Base-by-base conservation (phyloP, 371 early-diverging fungal species). In the Mortierella sp. region DNA sequence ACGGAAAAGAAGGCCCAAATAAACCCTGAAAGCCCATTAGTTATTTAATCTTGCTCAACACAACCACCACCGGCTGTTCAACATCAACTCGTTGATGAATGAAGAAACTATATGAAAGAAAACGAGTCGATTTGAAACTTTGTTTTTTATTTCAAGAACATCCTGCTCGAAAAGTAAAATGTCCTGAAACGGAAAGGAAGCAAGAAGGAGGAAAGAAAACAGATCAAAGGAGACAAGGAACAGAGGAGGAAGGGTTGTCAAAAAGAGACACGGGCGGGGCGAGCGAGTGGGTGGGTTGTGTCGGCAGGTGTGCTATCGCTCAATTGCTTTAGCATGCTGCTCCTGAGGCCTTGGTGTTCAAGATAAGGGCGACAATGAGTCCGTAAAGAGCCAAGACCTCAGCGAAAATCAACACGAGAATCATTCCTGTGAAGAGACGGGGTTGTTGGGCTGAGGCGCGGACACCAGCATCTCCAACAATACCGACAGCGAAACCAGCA, bases 311-410 rank as follows among this genome's bases (percentile, higher is more conserved):
- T 5, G 46, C 46, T 46, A 46, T 46, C 46, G 13, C 46, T 46
- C 46, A 2, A 5, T 13, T 46, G 46, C 46, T 44, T 61, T 76
- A 81, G 72, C 84, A 83, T 53, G 19, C 28, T 5, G 75, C 51
- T 26, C 34, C 71, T 61, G 80, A 51, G 21, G 93, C 94, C 88
- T 94, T 95, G 75, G 95, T 93, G 78, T 94, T 95, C 70, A 95
- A 81, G 75, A 97, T 96, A 74, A 97, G 91, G 21, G 95, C 96
- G 50, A 96, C 95, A 82, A 97, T 96, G 55, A 96, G 90, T 51
- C 97, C 97, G 79, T 97, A 97, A 74, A 97, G 92, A 83, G 96
- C 97, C 89, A 97, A 89, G 43, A 97, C 97, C 91, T 97, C 97
- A 57, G 97, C 97, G 87, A 97, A 97, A 95, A 97, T 97, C 73